Evolutionary conservation across 805 yeast genomes (phyloP).

Genomic region (Lipomyces chichibuensis): DNA sequence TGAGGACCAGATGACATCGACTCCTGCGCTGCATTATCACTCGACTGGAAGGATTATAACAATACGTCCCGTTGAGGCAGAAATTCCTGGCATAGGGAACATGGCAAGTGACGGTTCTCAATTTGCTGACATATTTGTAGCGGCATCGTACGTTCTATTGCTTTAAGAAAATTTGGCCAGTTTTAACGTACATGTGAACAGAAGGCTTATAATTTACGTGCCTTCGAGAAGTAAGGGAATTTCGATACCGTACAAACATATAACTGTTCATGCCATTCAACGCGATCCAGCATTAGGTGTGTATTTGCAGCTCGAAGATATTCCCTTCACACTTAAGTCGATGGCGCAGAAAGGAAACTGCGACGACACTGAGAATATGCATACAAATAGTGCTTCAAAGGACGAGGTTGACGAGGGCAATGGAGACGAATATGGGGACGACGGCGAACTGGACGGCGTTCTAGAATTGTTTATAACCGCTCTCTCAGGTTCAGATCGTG

Average conservation of each 20-base stretch:
- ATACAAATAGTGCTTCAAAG: neutral
- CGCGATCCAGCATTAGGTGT: slow-evolving; percentile 18
- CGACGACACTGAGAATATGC: neutral
- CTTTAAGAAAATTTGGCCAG: neutral
- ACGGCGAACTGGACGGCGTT: slow-evolving; percentile 2
- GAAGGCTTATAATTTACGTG: slow-evolving; percentile 12
- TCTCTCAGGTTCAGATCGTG: neutral
- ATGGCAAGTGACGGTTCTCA: neutral
- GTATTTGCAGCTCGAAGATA: slow-evolving; percentile 27
- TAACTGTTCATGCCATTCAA: slow-evolving; percentile 30
- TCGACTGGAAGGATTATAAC: neutral
- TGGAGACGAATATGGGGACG: neutral
- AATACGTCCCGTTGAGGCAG: neutral
- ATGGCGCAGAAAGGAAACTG: neutral
- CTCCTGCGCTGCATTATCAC: neutral
- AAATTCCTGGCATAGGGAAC: neutral
- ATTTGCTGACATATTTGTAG: neutral
- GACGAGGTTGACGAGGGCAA: slow-evolving; percentile 6
- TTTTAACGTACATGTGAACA: neutral
- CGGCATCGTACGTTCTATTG: neutral
- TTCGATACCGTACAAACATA: slow-evolving; percentile 14
- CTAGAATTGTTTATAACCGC: neutral
- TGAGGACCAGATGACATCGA: neutral
- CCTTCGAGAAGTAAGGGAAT: slow-evolving; percentile 13
- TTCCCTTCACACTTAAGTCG: slow-evolving; percentile 6